phyloP scores from a whole-genome alignment of 2,329 filamentous ascomycete genomes.

The Pseudogymnoascus pannorum region DNA sequence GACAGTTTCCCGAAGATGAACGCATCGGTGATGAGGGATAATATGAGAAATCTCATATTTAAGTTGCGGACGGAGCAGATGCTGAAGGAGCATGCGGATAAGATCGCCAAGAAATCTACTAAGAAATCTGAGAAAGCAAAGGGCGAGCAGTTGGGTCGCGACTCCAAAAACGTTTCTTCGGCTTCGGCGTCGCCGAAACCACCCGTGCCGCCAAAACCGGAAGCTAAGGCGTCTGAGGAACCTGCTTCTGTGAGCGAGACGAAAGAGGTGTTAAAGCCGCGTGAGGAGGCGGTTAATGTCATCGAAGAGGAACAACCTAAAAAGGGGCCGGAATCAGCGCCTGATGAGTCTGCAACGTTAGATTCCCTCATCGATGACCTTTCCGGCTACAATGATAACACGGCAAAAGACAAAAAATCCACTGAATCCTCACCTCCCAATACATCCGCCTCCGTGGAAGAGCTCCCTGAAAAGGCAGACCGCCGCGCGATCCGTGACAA shows the following conservation, averaged over 20 bases:
- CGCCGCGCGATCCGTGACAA: not conserved
- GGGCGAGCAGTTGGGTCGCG: not conserved
- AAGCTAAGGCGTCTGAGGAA: not conserved
- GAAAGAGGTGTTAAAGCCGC: not conserved
- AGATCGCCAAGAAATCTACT: not conserved
- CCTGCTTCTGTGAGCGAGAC: not conserved
- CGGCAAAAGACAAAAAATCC: not conserved
- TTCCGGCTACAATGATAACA: not conserved
- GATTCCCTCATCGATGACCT: not conserved
- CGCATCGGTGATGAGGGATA: slow-evolving; percentile 51
- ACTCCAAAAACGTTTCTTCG: not conserved
- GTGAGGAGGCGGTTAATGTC: not conserved
- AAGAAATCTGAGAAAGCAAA: not conserved
- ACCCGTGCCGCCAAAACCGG: not conserved
- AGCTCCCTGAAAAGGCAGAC: not conserved
- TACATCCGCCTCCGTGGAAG: not conserved
- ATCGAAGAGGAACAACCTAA: not conserved
- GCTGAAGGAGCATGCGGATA: slow-evolving; percentile 28
- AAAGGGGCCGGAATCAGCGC: not conserved
- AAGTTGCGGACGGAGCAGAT: slow-evolving; percentile 52
- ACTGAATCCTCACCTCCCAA: not conserved
- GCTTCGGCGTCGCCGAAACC: not conserved
- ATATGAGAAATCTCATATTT: slow-evolving; percentile 61
- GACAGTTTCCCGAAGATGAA: slow-evolving; percentile 31
- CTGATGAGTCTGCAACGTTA: not conserved